These are phyloP conservation scores for Populus hybrid DNA, from an alignment of 441 rosid genomes.

Conservation along the genomic window DNA sequence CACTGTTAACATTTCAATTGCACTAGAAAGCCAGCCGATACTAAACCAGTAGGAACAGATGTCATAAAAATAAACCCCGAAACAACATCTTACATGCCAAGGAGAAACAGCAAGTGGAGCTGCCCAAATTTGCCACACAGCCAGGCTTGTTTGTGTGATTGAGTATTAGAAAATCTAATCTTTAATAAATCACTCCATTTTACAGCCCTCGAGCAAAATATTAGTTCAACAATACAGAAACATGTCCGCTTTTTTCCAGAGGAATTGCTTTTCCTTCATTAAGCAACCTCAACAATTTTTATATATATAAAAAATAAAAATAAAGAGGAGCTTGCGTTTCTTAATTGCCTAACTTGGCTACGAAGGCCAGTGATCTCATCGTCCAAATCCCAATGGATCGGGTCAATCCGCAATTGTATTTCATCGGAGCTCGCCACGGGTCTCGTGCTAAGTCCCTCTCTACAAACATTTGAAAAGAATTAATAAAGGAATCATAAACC, in stretches of 20 bases:
- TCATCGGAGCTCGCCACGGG: conserved; percentile 66
- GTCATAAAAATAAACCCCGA: no score
- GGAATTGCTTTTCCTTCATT: no score
- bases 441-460: conserved; percentile 88
- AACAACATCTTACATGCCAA: not conserved
- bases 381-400: conserved; percentile 75
- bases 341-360: conserved; percentile 74
- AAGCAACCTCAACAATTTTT: not conserved
- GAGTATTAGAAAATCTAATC: not conserved
- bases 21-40: no score
- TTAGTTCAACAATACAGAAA: no score
- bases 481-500: not conserved
- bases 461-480: conserved; percentile 16
- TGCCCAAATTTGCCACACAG: not conserved
- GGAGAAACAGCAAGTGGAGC: not conserved
- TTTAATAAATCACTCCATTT: not conserved
- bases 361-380: conserved; percentile 85
- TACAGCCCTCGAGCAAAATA: not conserved
- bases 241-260: not conserved
- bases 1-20: no score
- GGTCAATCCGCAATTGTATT: conserved; percentile 89
- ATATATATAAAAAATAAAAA: no score
- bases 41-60: no score
- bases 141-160: not conserved
- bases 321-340: conserved; percentile 40